Conservation (phyloP, 2,329 filamentous ascomycete species). For the Colletotrichum gigasporum region DNA sequence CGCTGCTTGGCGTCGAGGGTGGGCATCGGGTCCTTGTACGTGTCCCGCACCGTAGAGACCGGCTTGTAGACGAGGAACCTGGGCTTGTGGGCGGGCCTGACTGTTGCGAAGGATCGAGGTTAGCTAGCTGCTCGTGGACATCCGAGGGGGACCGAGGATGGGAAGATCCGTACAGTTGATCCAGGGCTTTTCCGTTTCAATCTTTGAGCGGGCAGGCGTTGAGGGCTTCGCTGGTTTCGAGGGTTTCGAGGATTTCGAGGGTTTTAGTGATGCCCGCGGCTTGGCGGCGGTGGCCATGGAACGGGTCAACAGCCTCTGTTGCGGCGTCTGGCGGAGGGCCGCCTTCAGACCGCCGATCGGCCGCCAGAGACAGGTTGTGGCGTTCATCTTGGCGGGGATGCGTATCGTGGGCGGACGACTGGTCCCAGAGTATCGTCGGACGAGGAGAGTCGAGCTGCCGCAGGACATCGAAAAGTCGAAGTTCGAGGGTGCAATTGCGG, state of each 20-base stretch:
- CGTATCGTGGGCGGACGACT: neutral
- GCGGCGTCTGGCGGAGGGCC: constrained; percentile 66
- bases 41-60: constrained; percentile 61
- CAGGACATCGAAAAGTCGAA: constrained; percentile 30
- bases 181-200: too few relatives aligned
- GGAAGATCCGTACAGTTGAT: too few relatives aligned
- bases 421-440: neutral
- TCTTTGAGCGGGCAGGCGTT: constrained; percentile 36
- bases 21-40: constrained; percentile 74
- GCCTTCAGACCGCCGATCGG: constrained; percentile 77
- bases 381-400: constrained; percentile 61
- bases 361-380: constrained; percentile 72
- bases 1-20: constrained; percentile 76
- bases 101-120: neutral
- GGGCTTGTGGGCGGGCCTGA: constrained; percentile 21
- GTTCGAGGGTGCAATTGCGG: constrained; percentile 30
- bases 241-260: too few relatives aligned
- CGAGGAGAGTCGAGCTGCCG: neutral
- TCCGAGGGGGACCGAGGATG: too few relatives aligned
- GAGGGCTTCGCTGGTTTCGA: too few relatives aligned
- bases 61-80: constrained; percentile 50
- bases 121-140: neutral
- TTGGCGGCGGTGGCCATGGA: constrained; percentile 55
- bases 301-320: constrained; percentile 54
- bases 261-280: constrained; percentile 37